A percentile compares a stretch with the other conserved stretches of the same genome.
These are phyloP conservation scores for Collybia sordida DNA, from an alignment of 768 basidiomycete genomes.

Conservation along the genomic window DNA sequence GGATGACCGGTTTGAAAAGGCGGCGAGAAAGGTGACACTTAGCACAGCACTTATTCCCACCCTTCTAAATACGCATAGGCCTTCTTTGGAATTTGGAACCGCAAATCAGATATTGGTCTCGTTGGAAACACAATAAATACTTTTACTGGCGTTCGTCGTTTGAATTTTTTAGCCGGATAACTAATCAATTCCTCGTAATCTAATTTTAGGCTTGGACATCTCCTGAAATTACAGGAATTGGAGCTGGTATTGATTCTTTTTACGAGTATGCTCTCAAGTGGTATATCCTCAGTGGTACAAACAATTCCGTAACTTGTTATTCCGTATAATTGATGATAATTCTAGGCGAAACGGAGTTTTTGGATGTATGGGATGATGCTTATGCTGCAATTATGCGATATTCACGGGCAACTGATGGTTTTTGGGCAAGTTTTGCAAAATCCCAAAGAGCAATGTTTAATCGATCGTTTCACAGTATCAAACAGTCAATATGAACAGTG, in stretches of 20 bases:
- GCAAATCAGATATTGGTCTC: conserved; percentile 78
- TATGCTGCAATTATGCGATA: conserved; percentile 87
- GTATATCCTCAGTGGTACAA: conserved; percentile 79
- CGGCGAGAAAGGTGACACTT: conserved; percentile 58
- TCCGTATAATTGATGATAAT: not conserved
- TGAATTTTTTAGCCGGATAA: not conserved
- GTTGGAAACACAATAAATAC: conserved; percentile 90
- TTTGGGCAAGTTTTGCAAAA: conserved; percentile 60
- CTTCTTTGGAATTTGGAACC: conserved; percentile 93
- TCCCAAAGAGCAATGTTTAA: not conserved
- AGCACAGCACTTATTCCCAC: not conserved
- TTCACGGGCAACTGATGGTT: conserved; percentile 78
- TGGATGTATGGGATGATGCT: conserved; percentile 82
- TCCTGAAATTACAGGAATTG: conserved; percentile 79
- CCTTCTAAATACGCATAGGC: conserved; percentile 37
- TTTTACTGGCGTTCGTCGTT: conserved; percentile 66
- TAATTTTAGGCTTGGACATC: conserved; percentile 76
- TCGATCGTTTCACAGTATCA: conserved; percentile 61
- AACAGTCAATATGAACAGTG: conserved; percentile 75
- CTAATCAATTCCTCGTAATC: not conserved
- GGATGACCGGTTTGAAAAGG: conserved; percentile 87
- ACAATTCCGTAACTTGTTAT: not conserved
- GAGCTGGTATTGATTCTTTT: conserved; percentile 95
- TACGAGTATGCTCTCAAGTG: conserved; percentile 94
- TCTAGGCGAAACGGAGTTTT: conserved; percentile 73